These are phyloP conservation scores for Candida corydali DNA, from an alignment of 805 yeast genomes.

Conservation along the genomic window DNA sequence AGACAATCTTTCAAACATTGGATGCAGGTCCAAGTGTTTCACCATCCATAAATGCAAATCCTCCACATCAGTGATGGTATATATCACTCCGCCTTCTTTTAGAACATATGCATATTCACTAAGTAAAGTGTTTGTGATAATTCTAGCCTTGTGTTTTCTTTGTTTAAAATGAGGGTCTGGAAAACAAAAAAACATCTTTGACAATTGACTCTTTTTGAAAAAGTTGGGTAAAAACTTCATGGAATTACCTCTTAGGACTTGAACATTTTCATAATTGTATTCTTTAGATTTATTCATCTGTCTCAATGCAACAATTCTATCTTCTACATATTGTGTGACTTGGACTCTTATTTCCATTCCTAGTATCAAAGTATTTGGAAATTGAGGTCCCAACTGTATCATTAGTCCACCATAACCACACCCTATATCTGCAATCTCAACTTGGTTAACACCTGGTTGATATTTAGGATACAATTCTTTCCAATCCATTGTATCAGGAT, in stretches of 20 bases:
- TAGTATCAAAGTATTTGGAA: slow-evolving; percentile 69
- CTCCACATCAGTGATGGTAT: slow-evolving; percentile 93
- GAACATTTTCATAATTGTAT: slow-evolving; percentile 69
- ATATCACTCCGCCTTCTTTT: slow-evolving; percentile 80
- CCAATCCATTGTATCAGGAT: slow-evolving; percentile 91
- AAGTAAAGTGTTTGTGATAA: slow-evolving; percentile 81
- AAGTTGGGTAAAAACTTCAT: slow-evolving; percentile 97
- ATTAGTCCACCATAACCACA: slow-evolving; percentile 96
- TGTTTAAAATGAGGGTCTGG: slow-evolving; percentile 99
- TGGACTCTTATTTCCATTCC: slow-evolving; percentile 99
- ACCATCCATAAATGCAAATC: slow-evolving; percentile 98
- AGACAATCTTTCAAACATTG: slow-evolving; percentile 77
- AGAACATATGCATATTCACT: slow-evolving; percentile 91
- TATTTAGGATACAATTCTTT: slow-evolving; percentile 62
- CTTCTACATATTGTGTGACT: slow-evolving; percentile 96
- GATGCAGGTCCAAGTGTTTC: slow-evolving; percentile 83
- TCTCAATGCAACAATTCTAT: slow-evolving; percentile 86
- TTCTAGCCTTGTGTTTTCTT: slow-evolving; percentile 95
- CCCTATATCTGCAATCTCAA: slow-evolving; percentile 92
- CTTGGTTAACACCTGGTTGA: slow-evolving; percentile 44
- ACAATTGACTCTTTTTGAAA: slow-evolving; percentile 74
- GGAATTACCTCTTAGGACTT: slow-evolving; percentile 90
- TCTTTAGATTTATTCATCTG: slow-evolving; percentile 37
- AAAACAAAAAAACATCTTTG: slow-evolving; percentile 95
- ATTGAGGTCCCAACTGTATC: slow-evolving; percentile 71